Evolutionary conservation across 495 filamentous ascomycete genomes (phyloP), one percentile per base, ranked within the genome.

Genomic region (Podospora sp.): DNA sequence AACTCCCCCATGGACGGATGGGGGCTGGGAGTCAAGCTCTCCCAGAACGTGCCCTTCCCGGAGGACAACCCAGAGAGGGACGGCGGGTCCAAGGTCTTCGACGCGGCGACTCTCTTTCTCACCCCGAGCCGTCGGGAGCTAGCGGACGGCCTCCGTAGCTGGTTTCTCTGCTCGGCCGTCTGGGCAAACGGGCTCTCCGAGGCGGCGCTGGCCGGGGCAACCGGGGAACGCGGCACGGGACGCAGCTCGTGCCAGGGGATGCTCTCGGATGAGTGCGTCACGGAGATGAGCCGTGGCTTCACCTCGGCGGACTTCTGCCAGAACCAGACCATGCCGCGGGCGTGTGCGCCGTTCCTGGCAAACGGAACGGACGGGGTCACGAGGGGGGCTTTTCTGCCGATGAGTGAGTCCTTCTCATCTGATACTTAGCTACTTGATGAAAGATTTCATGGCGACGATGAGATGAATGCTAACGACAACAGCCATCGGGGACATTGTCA

Each of bases 351-450:
- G 56, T 33, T 59, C 21, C 56, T 59, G 56, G 56, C 56, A 20
- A 59, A 59, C 27, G 56, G 56, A 12, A 59, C 56, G 21, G 56
- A 59, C 25, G 56, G 56, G 26, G 56, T 59, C 3, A 59, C 56
- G 26, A 59, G 56, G 24, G 56, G 21, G 25, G 33, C 56, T 3
- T 33, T 33, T 20, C 25, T 59, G 7, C 56, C 56, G 18, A 25
- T 33, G 56, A 59, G 56, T 59, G 26, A 33, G 56, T 59, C n/a
- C n/a, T n/a, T n/a, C n/a, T n/a, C n/a, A n/a, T n/a, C n/a, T n/a
- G n/a, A n/a, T n/a, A n/a, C n/a, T n/a, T n/a, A n/a, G n/a, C n/a
- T n/a, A n/a, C n/a, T n/a, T n/a, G n/a, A n/a, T n/a, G n/a, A n/a
- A n/a, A n/a, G n/a, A n/a, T n/a, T n/a, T n/a, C n/a, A n/a, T n/a